These are phyloP conservation scores for Trypethelium eluteriae DNA, from an alignment of 495 filamentous ascomycete genomes.

Conservation along the genomic window DNA sequence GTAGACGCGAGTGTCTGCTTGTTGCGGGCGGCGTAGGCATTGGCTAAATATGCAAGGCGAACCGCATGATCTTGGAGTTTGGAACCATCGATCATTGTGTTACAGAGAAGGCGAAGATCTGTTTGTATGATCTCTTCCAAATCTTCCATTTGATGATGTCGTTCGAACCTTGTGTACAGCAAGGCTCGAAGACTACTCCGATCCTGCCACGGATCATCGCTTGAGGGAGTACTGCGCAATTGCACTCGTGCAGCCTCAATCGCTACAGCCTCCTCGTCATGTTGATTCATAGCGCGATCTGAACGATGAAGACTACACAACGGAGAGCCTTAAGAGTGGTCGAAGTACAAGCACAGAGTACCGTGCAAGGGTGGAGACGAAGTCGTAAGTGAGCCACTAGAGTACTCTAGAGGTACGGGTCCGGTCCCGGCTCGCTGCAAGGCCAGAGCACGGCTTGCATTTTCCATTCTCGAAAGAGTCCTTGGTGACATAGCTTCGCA, in stretches of 20 bases:
- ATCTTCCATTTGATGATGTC: neutral
- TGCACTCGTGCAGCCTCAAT: neutral
- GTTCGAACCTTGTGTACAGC: neutral
- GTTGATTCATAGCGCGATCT: neutral
- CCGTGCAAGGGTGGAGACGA: too few species aligned
- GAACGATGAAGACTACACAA: too few species aligned
- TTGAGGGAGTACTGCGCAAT: neutral
- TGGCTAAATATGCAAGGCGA: neutral
- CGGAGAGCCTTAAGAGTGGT: too few species aligned
- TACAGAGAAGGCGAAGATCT: neutral
- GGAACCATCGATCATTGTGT: neutral
- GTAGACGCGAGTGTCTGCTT: neutral
- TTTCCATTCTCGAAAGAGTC: too few species aligned
- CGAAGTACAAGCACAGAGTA: too few species aligned
- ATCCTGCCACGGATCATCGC: neutral
- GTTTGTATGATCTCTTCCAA: neutral
- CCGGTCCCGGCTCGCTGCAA: too few species aligned
- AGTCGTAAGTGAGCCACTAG: too few species aligned
- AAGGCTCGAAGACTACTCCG: neutral
- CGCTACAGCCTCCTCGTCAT: neutral
- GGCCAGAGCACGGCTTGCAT: too few species aligned
- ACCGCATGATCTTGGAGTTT: neutral
- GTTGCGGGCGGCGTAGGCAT: neutral
- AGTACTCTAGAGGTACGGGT: too few species aligned
- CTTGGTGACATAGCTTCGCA: neutral